Evolutionary conservation across 306 rosid genomes (phyloP), one percentile per base, ranked within the genome.

Genomic region (Quercus ilex): DNA sequence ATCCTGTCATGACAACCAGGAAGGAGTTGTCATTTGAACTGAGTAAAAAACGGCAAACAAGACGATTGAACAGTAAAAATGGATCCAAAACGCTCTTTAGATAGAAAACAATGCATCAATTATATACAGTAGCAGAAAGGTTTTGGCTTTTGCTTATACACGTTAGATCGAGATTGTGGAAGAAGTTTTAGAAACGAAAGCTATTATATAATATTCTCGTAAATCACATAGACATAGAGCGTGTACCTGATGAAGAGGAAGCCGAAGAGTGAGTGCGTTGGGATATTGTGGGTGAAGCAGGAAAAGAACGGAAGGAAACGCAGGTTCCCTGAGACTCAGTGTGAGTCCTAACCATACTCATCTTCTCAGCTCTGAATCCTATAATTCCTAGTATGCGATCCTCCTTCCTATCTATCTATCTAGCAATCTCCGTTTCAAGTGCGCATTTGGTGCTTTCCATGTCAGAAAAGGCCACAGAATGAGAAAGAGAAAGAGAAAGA

Each of bases 191-290:
- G 51, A 18, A n/a, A 23, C 19, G 12, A 10, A 28, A 53, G 30
- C 73, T 20, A 73, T 56, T 19, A 15, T 1, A 31, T 0, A 68
- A 11, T 6, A 68, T 23, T 26, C 15, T 26, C 2, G 15, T 25
- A 21, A 13, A 25, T 23, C 74, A 21, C 11, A 76, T 21, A 65
- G 74, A 30, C 46, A 43, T 9, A 23, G 51, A 49, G 57, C 31
- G 71, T 51, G 51, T 69, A 88, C 96, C 96, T 81, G 90, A 84
- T 46, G 93, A 93, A 79, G 90, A 84, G 55, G 85, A 86, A 57
- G 85, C 69, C 53, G 77, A 49, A 52, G 33, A n/a, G 52, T 74
- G 78, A 49, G 78, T 0, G 73, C 86, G 86, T 77, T 82, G 84
- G 41, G 90, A 46, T 31, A 57, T 41, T 67, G 78, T 65, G 49